Percentiles rank a stretch among this genome's conserved stretches.
Conservation (phyloP, 306 rosid species). For the Psophocarpus tetragonolobus region DNA sequence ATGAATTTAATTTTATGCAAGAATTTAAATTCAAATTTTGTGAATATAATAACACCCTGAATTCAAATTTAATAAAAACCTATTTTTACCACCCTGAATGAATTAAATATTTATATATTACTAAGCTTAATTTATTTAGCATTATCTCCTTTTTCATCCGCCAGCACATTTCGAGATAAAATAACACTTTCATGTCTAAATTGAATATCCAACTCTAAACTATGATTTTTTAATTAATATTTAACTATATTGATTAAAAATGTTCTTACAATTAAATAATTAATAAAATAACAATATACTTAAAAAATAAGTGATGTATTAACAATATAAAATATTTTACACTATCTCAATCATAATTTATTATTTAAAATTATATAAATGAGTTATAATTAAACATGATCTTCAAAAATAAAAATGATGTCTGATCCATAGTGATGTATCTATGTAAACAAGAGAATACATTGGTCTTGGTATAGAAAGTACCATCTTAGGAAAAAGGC, state of each 20-base stretch:
- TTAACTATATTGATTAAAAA: neutral
- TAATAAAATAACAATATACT: neutral
- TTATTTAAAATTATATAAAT: too few species aligned
- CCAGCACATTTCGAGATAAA: too few species aligned
- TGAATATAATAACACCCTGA: neutral
- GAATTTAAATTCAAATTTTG: neutral
- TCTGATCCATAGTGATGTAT: conserved; percentile 45
- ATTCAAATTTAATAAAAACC: too few species aligned
- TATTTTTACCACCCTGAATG: neutral
- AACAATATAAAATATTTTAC: too few species aligned
- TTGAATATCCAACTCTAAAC: too few species aligned
- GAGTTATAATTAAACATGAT: too few species aligned
- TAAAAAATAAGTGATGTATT: too few species aligned
- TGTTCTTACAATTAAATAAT: too few species aligned
- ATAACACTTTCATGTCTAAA: too few species aligned
- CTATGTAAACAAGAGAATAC: conserved; percentile 41
- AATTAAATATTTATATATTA: neutral
- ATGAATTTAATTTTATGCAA: neutral
- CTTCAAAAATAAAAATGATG: neutral
- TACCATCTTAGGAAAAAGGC: conserved; percentile 40
- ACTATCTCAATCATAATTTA: too few species aligned
- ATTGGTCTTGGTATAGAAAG: conserved; percentile 39
- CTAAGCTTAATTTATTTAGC: neutral
- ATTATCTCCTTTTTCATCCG: too few species aligned
- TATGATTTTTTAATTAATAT: neutral